These are phyloP conservation scores for Fraxinus anomala DNA, from an alignment of 257 asterid genomes.

Conservation along the genomic window DNA sequence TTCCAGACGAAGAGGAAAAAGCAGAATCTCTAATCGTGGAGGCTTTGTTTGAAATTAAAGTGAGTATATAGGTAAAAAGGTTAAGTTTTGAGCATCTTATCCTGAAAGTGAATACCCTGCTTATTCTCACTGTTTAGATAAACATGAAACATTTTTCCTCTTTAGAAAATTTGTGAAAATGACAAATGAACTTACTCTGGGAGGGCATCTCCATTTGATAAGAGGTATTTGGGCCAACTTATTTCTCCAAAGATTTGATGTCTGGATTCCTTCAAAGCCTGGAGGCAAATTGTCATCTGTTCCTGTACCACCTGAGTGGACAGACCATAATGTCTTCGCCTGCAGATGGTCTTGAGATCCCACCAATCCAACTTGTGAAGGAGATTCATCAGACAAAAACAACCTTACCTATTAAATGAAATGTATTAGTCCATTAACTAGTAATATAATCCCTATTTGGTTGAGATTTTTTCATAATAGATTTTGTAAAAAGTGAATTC, in stretches of 20 bases:
- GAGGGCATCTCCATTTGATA: slow-evolving; percentile 55
- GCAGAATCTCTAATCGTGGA: background rate
- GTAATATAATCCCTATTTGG: background rate
- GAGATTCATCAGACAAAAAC: slow-evolving; percentile 60
- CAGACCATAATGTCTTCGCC: slow-evolving; percentile 45
- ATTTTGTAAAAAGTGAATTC: too few species aligned
- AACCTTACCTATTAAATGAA: slow-evolving; percentile 50
- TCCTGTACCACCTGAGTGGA: slow-evolving; percentile 31
- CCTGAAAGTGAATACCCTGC: background rate
- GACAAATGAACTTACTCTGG: slow-evolving; percentile 39
- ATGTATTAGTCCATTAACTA: background rate
- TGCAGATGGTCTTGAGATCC: slow-evolving; percentile 62
- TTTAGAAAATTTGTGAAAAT: background rate
- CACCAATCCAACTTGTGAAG: slow-evolving; percentile 51
- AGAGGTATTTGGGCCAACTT: slow-evolving; percentile 53
- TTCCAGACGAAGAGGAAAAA: background rate
- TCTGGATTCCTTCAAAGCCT: slow-evolving; percentile 57
- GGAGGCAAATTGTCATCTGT: slow-evolving; percentile 63
- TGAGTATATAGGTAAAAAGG: background rate
- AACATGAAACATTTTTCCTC: too few species aligned
- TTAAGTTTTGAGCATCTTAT: background rate
- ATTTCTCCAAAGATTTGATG: slow-evolving; percentile 36
- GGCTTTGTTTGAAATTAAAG: background rate
- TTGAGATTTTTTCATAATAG: too few species aligned
- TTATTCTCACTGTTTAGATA: background rate